Conservation (phyloP, 2,329 filamentous ascomycete genomes). For the Falciphora oryzae region DNA sequence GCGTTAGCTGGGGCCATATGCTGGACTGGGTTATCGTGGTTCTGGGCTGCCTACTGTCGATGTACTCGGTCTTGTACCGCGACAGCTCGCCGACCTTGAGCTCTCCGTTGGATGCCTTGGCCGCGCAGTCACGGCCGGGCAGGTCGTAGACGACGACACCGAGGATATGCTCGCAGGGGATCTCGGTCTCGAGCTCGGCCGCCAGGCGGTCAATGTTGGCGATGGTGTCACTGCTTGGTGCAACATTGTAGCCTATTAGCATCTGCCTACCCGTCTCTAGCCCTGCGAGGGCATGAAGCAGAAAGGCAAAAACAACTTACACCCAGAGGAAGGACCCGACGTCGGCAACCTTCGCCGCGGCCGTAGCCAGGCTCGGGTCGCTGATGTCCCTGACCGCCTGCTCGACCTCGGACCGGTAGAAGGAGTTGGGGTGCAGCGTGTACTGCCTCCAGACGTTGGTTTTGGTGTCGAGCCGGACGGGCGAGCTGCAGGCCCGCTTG, state of each 20-base stretch:
- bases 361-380: conserved; percentile 22
- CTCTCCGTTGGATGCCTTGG: conserved; percentile 58
- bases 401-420: conserved; percentile 31
- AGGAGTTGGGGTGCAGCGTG: conserved; percentile 33
- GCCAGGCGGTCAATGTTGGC: conserved; percentile 28
- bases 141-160: conserved; percentile 56
- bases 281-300: neutral
- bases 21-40: neutral
- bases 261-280: neutral
- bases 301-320: conserved; percentile 17
- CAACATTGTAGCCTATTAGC: conserved; percentile 7
- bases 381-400: conserved; percentile 26
- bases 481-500: conserved; percentile 22
- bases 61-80: conserved; percentile 35
- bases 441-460: conserved; percentile 32
- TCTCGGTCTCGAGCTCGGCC: conserved; percentile 20
- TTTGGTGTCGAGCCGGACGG: conserved; percentile 31
- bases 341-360: conserved; percentile 29
- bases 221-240: conserved; percentile 33
- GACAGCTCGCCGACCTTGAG: conserved; percentile 46
- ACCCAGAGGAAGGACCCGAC: conserved; percentile 35
- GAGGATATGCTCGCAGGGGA: conserved; percentile 32
- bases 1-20: neutral
- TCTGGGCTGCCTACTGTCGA: conserved; percentile 26
- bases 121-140: conserved; percentile 54